Base-by-base conservation (phyloP, 768 basidiomycete species). In the Xerocomellus amylosporus region DNA sequence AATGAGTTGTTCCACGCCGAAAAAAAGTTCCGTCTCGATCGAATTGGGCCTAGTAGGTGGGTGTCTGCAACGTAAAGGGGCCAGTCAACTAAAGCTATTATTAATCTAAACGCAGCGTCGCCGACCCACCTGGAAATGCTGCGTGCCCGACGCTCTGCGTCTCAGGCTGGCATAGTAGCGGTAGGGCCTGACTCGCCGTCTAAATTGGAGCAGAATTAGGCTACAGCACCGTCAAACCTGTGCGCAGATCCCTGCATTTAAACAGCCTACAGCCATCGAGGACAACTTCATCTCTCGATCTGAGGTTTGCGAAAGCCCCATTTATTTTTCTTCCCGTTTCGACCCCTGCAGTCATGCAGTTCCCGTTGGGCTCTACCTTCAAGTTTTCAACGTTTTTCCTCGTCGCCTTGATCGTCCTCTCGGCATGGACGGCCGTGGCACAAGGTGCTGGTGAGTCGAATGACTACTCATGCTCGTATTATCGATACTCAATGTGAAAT, bases 361-460 rank as follows among this genome's bases (percentile, higher is more conserved):
- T 53, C 41, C 30, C 36, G 4, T 47, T 22, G 45, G 4, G 14
- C 15, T 37, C 39, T 19, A 14, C 37, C 17, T n/a, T n/a, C n/a
- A n/a, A n/a, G n/a, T n/a, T 52, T 22, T 22, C 53, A 19, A 40
- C 10, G 3, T 8, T 51, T n/a, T 40, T 56, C 4, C 8, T 47
- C 33, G 15, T 38, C 24, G 24, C 17, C 2, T 46, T 10, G 10
- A 22, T 47, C 36, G 13, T 48, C 44, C n/a, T 61, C n/a, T 34
- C 50, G 31, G 31, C 26, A 2, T 63, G 58, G 47, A 33, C 38
- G 1, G 4, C 46, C 15, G 49, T 54, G 41, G 63, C 7, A 3
- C 62, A 40, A 30, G 43, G 58, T 30, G 58, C 46, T 6, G 46
- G 62, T 64, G n/a, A 57, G 58, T 51, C 19, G 13, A 15, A 45